Evolutionary conservation across 108 stramenopile species (phyloP).

Genomic region (Cylindrotheca fusiformis): DNA sequence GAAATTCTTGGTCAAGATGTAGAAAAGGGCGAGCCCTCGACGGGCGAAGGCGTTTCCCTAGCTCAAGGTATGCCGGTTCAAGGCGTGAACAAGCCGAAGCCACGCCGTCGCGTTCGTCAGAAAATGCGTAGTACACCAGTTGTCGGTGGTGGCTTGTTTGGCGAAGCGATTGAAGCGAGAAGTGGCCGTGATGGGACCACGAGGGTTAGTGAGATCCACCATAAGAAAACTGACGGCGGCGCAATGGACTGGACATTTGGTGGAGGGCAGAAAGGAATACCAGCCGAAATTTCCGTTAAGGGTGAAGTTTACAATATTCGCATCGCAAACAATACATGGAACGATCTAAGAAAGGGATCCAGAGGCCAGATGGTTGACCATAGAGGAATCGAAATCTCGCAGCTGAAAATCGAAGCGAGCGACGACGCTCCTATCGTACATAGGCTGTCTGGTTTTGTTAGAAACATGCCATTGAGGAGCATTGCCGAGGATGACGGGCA

Average conservation of each 20-base stretch:
- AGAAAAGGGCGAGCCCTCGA: conserved; percentile 1
- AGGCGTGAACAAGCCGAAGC: conserved; percentile 5
- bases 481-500: conserved; percentile 22
- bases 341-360: conserved; percentile 49
- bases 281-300: conserved; percentile 62
- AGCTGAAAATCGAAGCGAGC: conserved; percentile 35
- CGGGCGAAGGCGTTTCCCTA: no score
- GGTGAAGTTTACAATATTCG: conserved; percentile 65
- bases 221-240: conserved; percentile 13
- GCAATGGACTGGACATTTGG: conserved; percentile 13
- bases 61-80: background rate
- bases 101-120: conserved; percentile 29
- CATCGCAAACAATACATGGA: conserved; percentile 46
- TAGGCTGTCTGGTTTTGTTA: conserved; percentile 52
- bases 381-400: conserved; percentile 40
- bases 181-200: conserved; percentile 14
- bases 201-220: conserved; percentile 23
- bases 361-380: conserved; percentile 47
- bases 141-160: conserved; percentile 97
- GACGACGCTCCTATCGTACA: conserved; percentile 59
- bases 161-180: conserved; percentile 46
- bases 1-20: conserved; percentile 49
- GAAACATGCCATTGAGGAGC: conserved; percentile 26
- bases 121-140: conserved; percentile 94
- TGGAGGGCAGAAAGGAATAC: conserved; percentile 9